Evolutionary conservation across 2,329 filamentous ascomycete species (phyloP), one percentile per base, ranked within the genome.

Genomic region (Hymenoscyphus albidus): DNA sequence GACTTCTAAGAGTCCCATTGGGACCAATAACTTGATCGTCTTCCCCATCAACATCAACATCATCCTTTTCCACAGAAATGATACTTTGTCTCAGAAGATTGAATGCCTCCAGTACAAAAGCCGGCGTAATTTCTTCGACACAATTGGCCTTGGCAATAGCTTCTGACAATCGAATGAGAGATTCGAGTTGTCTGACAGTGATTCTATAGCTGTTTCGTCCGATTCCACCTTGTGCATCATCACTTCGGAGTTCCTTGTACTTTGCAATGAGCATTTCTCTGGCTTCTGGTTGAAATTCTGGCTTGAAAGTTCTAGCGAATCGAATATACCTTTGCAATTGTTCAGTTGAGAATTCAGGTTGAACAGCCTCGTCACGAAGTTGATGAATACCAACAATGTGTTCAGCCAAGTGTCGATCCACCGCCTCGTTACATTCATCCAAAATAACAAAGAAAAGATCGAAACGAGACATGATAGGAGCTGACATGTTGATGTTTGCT

Each of bases 71-170:
- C 32, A 99, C 95, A 1, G 91, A 95, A 73, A 99, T 97, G 76
- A 99, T 99, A 77, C 91, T 95, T 78, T 97, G 93, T 54, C 93
- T 84, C 13, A 99, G 85, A 10, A 99, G 84, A 71, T 95, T 92
- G 77, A 90, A 98, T 0, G 94, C 95, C 78, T 99, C 95, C 51
- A 90, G 85, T 16, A 99, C 95, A 78, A 98, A 96, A 0, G 86
- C 85, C 1, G 90, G 84, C 0, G 88, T 88, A 67, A 99, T 90
- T 68, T 97, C 93, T 72, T 94, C 91, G 14, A 97, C 92, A 75
- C 95, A 99, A 76, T 97, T 98, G 65, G 93, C 92, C 78, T 98
- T 98, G 65, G 95, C 95, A 70, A 99, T 97, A n/a, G 95, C 95
- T 78, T 99, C 95, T 62, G 90, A 94, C 63, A 99, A 81, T 69